A percentile compares a stretch with the other conserved stretches of the same genome.
phyloP scores from a whole-genome alignment of 345 rosid species.

The Triadica sebifera region DNA sequence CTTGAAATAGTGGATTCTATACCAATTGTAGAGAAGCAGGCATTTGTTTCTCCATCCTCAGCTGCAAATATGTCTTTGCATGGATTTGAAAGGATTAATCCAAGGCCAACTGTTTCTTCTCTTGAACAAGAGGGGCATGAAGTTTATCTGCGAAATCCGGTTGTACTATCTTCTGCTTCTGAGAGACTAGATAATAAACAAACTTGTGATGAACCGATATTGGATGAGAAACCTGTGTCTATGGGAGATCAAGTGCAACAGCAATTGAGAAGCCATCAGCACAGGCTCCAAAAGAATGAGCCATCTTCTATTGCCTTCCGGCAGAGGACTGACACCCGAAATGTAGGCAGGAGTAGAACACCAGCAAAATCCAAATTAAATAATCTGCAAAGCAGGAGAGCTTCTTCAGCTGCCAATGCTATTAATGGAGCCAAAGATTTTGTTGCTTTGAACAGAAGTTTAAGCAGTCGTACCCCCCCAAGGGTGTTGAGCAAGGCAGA shows the following conservation, averaged over 20 bases:
- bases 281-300: slow-evolving; percentile 47
- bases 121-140: slow-evolving; percentile 34
- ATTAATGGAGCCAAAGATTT: slow-evolving; percentile 48
- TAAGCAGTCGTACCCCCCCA: slow-evolving; percentile 38
- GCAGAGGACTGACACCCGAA: slow-evolving; percentile 31
- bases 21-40: slow-evolving; percentile 29
- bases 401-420: slow-evolving; percentile 38
- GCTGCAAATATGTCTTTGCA: slow-evolving; percentile 25
- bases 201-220: slow-evolving; percentile 15
- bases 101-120: slow-evolving; percentile 17
- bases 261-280: slow-evolving; percentile 26
- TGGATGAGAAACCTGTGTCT: slow-evolving; percentile 29
- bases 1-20: slow-evolving; percentile 42
- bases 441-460: slow-evolving; percentile 56
- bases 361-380: slow-evolving; percentile 36
- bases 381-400: slow-evolving; percentile 43
- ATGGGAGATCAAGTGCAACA: slow-evolving; percentile 26
- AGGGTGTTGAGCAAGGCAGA: slow-evolving; percentile 39
- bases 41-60: slow-evolving; percentile 21
- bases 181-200: slow-evolving; percentile 19
- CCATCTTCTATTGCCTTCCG: slow-evolving; percentile 21
- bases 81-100: slow-evolving; percentile 29
- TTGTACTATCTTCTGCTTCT: slow-evolving; percentile 22
- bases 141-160: slow-evolving; percentile 34
- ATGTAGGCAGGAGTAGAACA: slow-evolving; percentile 34